Conservation (phyloP, 108 stramenopile species). For the Fragilaria radians region DNA sequence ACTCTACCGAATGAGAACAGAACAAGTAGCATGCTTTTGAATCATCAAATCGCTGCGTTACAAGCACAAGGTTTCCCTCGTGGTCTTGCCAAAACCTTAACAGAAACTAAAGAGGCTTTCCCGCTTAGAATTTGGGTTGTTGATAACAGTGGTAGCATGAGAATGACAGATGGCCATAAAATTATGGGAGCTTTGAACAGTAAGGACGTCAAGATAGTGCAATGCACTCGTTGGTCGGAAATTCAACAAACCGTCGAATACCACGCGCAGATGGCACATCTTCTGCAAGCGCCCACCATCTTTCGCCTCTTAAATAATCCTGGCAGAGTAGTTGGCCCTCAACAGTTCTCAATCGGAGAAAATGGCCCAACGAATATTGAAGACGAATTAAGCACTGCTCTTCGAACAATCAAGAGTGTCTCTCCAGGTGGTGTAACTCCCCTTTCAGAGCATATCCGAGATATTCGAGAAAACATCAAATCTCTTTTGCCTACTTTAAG, state of each 20-base stretch:
- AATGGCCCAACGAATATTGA: conserved; percentile 6
- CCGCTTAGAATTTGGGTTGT: conserved; percentile 62
- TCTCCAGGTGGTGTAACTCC: conserved; percentile 75
- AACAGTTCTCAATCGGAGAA: conserved; percentile 39
- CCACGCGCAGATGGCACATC: conserved; percentile 46
- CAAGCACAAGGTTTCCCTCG: conserved; percentile 22
- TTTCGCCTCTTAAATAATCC: conserved; percentile 72
- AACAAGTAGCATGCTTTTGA: too few relatives aligned
- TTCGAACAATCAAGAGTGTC: conserved; percentile 39
- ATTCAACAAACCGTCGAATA: conserved; percentile 42
- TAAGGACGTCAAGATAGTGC: conserved; percentile 32
- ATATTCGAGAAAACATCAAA: conserved; percentile 51
- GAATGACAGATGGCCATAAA: conserved; percentile 65
- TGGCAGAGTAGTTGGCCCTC: conserved; percentile 27
- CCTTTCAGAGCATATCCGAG: conserved; percentile 56
- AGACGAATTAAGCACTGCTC: conserved; percentile 13
- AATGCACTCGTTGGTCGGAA: conserved; percentile 66
- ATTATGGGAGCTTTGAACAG: conserved; percentile 40
- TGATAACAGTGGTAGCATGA: conserved; percentile 74
- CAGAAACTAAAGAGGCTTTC: conserved; percentile 29
- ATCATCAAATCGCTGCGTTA: too few relatives aligned
- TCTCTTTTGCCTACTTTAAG: conserved; percentile 38
- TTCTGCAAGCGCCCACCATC: conserved; percentile 41
- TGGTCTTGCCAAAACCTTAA: conserved; percentile 14
- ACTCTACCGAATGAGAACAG: too few relatives aligned